phyloP scores from a whole-genome alignment of 1,139 yeast genomes.

The Zygosaccharomyces sapae region DNA sequence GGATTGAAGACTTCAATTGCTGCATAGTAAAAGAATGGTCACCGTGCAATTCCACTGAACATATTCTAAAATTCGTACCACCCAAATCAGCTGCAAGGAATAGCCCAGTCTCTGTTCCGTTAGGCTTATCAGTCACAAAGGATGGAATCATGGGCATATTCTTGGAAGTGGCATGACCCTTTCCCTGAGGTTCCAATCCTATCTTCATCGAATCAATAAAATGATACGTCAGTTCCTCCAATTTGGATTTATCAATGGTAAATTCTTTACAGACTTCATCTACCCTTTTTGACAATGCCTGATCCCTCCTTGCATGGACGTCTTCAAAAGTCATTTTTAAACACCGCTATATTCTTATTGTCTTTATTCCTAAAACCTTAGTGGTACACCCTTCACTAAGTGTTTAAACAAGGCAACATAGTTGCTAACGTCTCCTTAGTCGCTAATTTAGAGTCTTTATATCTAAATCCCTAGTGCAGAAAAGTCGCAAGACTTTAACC shows the following conservation, averaged over 20 bases:
- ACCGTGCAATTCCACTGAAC: conserved; percentile 75
- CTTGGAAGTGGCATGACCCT: conserved; percentile 35
- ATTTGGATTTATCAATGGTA: conserved; percentile 47
- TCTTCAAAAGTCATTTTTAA: conserved; percentile 31
- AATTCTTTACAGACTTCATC: conserved; percentile 54
- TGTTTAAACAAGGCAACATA: background rate
- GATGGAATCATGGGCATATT: conserved; percentile 88
- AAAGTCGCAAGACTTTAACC: too few relatives aligned
- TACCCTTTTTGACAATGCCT: conserved; percentile 36
- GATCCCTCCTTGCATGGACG: conserved; percentile 26
- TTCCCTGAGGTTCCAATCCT: conserved; percentile 52
- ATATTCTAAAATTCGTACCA: conserved; percentile 85
- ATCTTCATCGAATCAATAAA: conserved; percentile 59
- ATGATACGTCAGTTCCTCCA: conserved; percentile 55
- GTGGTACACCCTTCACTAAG: too few relatives aligned
- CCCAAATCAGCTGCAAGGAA: conserved; percentile 81
- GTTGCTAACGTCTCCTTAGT: background rate
- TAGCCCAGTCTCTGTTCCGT: conserved; percentile 75
- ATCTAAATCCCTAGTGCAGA: too few relatives aligned
- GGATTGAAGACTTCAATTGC: conserved; percentile 72
- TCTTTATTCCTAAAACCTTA: background rate
- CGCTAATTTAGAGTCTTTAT: background rate
- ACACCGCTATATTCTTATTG: background rate
- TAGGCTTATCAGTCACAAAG: conserved; percentile 76
- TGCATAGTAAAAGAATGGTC: conserved; percentile 71